Percentiles rank a stretch among this genome's conserved stretches.
phyloP scores from a whole-genome alignment of 1,284 basidiomycete species.

The Moniliella sp. region DNA sequence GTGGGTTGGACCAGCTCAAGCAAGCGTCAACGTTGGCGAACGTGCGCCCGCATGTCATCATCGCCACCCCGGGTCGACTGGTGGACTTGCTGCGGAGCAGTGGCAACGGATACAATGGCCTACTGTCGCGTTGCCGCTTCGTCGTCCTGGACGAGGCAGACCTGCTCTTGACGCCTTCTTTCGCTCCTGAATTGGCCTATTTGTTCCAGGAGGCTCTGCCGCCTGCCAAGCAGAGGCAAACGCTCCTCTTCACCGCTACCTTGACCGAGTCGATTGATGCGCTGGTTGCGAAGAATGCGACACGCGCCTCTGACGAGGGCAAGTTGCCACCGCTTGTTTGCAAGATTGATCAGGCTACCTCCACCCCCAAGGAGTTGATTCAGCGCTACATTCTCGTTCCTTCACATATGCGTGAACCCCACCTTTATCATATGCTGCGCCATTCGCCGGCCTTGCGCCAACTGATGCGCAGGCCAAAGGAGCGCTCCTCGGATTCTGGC shows the following conservation, averaged over 20 bases:
- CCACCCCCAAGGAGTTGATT: conserved; percentile 60
- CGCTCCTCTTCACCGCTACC: conserved; percentile 88
- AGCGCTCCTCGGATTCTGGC: conserved; percentile 31
- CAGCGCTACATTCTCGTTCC: conserved; percentile 83
- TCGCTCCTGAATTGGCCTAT: conserved; percentile 61
- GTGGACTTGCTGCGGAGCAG: conserved; percentile 66
- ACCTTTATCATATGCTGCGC: conserved; percentile 70
- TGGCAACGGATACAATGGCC: conserved; percentile 46
- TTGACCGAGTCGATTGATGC: conserved; percentile 66
- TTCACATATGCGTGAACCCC: conserved; percentile 76
- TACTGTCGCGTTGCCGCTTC: conserved; percentile 63
- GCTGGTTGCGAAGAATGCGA: conserved; percentile 51
- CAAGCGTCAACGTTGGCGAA: conserved; percentile 64
- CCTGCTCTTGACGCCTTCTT: conserved; percentile 68
- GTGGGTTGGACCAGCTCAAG: conserved; percentile 93
- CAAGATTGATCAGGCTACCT: conserved; percentile 54
- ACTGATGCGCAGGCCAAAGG: too few species aligned
- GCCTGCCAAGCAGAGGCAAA: conserved; percentile 51
- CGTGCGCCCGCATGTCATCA: conserved; percentile 68
- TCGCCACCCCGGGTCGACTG: conserved; percentile 85
- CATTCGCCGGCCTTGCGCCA: conserved; percentile 45
- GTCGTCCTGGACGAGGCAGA: conserved; percentile 82
- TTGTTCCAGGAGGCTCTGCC: conserved; percentile 51
- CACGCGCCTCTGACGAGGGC: too few species aligned
- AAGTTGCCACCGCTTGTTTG: conserved; percentile 73